These are phyloP conservation scores for Radiomyces spectabilis DNA, from an alignment of 192 early-diverging fungal species.

Conservation along the genomic window DNA sequence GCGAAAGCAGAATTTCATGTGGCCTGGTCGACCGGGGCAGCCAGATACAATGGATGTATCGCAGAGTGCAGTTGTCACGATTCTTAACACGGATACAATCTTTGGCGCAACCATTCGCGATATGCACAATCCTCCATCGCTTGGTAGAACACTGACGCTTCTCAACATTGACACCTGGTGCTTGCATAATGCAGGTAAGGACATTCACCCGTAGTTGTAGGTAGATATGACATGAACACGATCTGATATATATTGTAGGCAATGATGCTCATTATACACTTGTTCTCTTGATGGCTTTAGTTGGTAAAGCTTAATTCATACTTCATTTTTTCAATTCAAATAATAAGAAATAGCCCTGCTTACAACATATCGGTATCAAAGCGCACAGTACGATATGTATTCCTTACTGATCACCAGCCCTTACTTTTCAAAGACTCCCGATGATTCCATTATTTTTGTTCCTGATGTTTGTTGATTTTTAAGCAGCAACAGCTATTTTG, in stretches of 20 bases:
- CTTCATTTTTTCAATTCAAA: background rate
- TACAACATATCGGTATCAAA: background rate
- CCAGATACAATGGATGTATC: slow-evolving; percentile 3
- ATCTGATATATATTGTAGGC: slow-evolving; percentile 23
- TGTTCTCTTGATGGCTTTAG: slow-evolving; percentile 23
- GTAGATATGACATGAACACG: background rate
- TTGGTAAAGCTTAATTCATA: background rate
- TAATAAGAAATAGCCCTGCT: background rate
- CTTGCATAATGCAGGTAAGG: slow-evolving; percentile 50
- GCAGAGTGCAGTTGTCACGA: background rate
- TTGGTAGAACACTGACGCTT: slow-evolving; percentile 32
- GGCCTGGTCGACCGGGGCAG: slow-evolving; percentile 3
- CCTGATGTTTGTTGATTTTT: slow-evolving; percentile 49
- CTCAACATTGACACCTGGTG: slow-evolving; percentile 40
- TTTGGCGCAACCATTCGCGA: slow-evolving; percentile 31
- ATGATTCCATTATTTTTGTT: no score
- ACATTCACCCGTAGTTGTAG: background rate
- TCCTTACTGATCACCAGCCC: slow-evolving; percentile 26
- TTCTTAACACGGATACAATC: slow-evolving; percentile 37
- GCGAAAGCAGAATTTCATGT: slow-evolving; percentile 5
- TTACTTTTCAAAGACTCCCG: no score
- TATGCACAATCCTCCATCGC: slow-evolving; percentile 18
- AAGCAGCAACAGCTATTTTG: slow-evolving; percentile 27
- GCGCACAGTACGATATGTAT: background rate
- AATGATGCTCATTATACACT: slow-evolving; percentile 52